Evolutionary conservation across 108 stramenopile genomes (phyloP).

Genomic region (Discostella pseudostelligera): DNA sequence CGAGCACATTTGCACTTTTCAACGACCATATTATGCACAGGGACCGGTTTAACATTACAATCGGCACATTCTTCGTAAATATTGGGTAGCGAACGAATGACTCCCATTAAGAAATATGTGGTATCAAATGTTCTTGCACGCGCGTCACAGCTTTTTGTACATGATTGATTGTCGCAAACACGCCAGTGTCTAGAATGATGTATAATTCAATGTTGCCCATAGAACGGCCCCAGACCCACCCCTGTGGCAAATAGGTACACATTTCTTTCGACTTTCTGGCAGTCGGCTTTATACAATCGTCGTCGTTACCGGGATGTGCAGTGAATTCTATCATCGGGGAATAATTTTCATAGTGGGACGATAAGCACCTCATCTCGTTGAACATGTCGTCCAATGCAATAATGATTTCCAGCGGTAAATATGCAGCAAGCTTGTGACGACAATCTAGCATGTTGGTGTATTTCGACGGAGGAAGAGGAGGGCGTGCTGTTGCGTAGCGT

Average conservation of each 20-base stretch:
- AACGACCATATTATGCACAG: too few relatives aligned
- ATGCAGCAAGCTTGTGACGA: constrained; percentile 62
- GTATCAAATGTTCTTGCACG: constrained; percentile 33
- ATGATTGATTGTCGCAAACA: constrained; percentile 68
- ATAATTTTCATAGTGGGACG: background rate
- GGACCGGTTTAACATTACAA: too few relatives aligned
- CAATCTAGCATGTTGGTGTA: constrained; percentile 51
- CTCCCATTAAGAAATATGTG: too few relatives aligned
- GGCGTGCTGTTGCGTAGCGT: background rate
- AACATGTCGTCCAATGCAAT: constrained; percentile 78
- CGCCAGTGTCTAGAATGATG: constrained; percentile 57
- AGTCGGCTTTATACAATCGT: background rate
- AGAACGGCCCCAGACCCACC: constrained; percentile 66
- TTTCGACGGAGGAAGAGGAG: background rate
- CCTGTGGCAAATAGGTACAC: constrained; percentile 63
- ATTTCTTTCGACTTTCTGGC: constrained; percentile 41
- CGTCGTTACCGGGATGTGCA: background rate
- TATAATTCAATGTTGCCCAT: constrained; percentile 62
- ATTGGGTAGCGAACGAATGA: too few relatives aligned
- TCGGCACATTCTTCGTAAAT: too few relatives aligned
- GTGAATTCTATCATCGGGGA: background rate
- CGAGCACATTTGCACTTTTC: too few relatives aligned
- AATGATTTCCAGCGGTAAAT: constrained; percentile 61
- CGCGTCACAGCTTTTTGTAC: constrained; percentile 58
- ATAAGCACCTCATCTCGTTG: constrained; percentile 52